Percentiles rank a stretch among this genome's conserved stretches.
These are phyloP conservation scores for Geoglossum cookeanum DNA, from an alignment of 2,329 filamentous ascomycete species.

Conservation along the genomic window DNA sequence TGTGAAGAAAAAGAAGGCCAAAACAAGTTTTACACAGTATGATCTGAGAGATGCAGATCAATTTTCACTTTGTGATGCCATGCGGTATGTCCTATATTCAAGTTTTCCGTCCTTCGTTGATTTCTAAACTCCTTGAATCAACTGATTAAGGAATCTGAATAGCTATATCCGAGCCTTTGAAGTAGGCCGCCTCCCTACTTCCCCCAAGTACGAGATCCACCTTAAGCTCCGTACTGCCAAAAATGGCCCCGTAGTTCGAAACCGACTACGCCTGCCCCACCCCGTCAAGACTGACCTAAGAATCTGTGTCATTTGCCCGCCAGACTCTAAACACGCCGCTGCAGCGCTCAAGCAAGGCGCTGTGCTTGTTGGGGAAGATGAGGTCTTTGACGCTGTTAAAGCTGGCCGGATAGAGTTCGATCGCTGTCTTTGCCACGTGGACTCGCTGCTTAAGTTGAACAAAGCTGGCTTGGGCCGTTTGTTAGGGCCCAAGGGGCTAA, in stretches of 20 bases:
- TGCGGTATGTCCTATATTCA: slow-evolving; percentile 41
- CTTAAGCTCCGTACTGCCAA: slow-evolving; percentile 68
- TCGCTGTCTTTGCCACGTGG: slow-evolving; percentile 65
- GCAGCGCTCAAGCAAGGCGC: slow-evolving; percentile 66
- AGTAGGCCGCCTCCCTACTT: slow-evolving; percentile 57
- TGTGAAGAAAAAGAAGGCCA: slow-evolving; percentile 43
- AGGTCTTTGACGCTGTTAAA: slow-evolving; percentile 62
- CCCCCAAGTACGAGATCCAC: slow-evolving; percentile 74
- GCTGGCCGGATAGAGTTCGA: slow-evolving; percentile 72
- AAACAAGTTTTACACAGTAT: slow-evolving; percentile 43
- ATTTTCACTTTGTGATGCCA: slow-evolving; percentile 76
- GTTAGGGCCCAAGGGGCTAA: slow-evolving; percentile 73
- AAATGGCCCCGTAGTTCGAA: slow-evolving; percentile 72
- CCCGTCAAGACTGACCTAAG: slow-evolving; percentile 74
- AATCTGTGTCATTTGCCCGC: slow-evolving; percentile 82
- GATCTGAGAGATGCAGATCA: slow-evolving; percentile 47
- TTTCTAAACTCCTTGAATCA: slow-evolving; percentile 6
- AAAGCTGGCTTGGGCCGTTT: slow-evolving; percentile 66
- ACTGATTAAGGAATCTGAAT: slow-evolving; percentile 3
- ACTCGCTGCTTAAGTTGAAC: slow-evolving; percentile 58
- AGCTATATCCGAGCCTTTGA: slow-evolving; percentile 86
- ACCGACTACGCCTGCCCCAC: slow-evolving; percentile 72
- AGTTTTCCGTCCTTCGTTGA: not conserved
- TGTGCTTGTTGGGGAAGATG: slow-evolving; percentile 64
- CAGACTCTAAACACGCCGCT: slow-evolving; percentile 52